A percentile compares a stretch with the other conserved stretches of the same genome.
phyloP scores from a whole-genome alignment of 2,329 filamentous ascomycete species.

The Aureobasidium sp. region DNA sequence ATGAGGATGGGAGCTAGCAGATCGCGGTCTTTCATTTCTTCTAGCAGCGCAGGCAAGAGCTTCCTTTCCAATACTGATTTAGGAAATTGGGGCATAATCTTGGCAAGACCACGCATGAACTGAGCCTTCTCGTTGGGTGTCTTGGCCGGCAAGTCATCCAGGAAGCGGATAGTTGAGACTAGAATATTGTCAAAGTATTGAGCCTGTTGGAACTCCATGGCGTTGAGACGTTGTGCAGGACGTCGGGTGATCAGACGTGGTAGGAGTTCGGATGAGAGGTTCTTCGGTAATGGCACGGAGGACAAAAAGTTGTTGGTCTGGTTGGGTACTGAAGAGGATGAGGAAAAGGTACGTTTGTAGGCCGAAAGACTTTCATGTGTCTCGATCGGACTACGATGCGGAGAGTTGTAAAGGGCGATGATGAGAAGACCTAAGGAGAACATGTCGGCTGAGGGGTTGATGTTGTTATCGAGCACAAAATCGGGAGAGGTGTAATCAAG shows the following conservation, averaged over 20 bases:
- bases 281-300: slow-evolving; percentile 69
- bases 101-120: slow-evolving; percentile 81
- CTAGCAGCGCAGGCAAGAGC: slow-evolving; percentile 76
- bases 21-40: slow-evolving; percentile 90
- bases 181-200: slow-evolving; percentile 96
- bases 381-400: slow-evolving; percentile 79
- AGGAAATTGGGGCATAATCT: slow-evolving; percentile 86
- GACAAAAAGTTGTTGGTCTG: slow-evolving; percentile 77
- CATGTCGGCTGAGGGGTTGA: slow-evolving; percentile 79
- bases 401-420: slow-evolving; percentile 88
- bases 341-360: slow-evolving; percentile 78
- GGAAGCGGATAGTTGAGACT: slow-evolving; percentile 90
- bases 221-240: slow-evolving; percentile 79
- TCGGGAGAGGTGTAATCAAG: slow-evolving; percentile 93
- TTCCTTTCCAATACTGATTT: slow-evolving; percentile 93
- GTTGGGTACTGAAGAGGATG: slow-evolving; percentile 70
- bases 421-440: slow-evolving; percentile 88
- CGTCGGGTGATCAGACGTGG: slow-evolving; percentile 80
- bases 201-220: slow-evolving; percentile 87
- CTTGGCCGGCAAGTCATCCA: slow-evolving; percentile 87
- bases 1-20: slow-evolving; percentile 78
- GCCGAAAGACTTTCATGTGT: slow-evolving; percentile 71
- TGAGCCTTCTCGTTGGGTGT: slow-evolving; percentile 83
- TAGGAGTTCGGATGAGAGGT: slow-evolving; percentile 67
- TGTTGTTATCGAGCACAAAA: slow-evolving; percentile 84